Evolutionary conservation across 495 filamentous ascomycete genomes (phyloP).

Genomic region (Penicillium tannophilum): DNA sequence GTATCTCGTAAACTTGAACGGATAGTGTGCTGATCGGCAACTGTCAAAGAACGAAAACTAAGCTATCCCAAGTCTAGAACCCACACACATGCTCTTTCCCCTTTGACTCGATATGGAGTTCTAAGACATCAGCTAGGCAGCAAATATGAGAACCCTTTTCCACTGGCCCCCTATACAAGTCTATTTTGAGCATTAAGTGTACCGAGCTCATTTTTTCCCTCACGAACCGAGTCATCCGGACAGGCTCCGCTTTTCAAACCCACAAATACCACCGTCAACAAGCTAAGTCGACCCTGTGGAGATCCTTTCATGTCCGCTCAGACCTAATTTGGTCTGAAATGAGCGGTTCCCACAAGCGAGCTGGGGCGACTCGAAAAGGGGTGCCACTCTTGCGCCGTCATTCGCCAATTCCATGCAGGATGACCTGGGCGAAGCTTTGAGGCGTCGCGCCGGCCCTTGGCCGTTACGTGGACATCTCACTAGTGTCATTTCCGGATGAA

Average conservation of each 20-base stretch:
- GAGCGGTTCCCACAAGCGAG: constrained; percentile 2
- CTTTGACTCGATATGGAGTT: no score
- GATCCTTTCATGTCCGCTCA: background rate
- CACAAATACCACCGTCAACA: background rate
- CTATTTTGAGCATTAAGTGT: background rate
- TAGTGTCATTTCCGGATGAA: background rate
- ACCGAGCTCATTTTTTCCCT: background rate
- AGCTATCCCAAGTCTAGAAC: background rate
- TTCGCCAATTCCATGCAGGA: constrained; percentile 1
- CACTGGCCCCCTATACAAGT: background rate
- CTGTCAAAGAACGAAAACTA: background rate
- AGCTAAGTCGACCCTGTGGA: constrained; percentile 1
- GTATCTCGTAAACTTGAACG: background rate
- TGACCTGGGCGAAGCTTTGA: constrained; percentile 8
- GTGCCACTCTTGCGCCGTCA: background rate
- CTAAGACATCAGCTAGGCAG: background rate
- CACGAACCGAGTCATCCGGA: background rate
- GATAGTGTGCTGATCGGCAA: background rate
- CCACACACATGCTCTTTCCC: no score
- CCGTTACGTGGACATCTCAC: constrained; percentile 1
- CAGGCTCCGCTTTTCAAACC: background rate
- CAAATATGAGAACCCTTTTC: background rate
- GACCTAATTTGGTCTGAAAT: background rate
- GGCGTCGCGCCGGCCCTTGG: constrained; percentile 9
- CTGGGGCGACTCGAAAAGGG: background rate